phyloP scores from a whole-genome alignment of 2,329 filamentous ascomycete species.

The Huntiella decipiens region DNA sequence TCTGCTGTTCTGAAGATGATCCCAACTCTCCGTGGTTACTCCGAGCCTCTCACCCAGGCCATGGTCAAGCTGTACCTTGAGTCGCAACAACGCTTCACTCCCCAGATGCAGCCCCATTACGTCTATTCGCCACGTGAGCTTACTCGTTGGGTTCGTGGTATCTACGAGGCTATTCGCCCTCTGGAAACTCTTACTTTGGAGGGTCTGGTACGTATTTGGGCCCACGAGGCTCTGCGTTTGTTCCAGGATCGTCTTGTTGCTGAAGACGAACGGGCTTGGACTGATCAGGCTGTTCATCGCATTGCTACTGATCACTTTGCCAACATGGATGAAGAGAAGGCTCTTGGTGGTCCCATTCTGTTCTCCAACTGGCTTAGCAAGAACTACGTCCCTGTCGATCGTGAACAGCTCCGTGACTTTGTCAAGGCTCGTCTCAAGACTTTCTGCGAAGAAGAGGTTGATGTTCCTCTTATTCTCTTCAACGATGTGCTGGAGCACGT shows the following conservation, averaged over 20 bases:
- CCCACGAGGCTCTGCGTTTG: slow-evolving; percentile 83
- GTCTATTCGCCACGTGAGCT: slow-evolving; percentile 98
- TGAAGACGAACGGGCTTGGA: slow-evolving; percentile 91
- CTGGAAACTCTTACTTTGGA: slow-evolving; percentile 76
- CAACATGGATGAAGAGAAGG: slow-evolving; percentile 77
- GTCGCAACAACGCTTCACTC: slow-evolving; percentile 85
- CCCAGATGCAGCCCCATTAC: slow-evolving; percentile 94
- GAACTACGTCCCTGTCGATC: slow-evolving; percentile 92
- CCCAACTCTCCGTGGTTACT: slow-evolving; percentile 81
- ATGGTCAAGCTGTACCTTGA: slow-evolving; percentile 96
- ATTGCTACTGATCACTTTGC: slow-evolving; percentile 89
- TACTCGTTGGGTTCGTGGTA: slow-evolving; percentile 89
- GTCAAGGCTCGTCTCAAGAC: slow-evolving; percentile 93
- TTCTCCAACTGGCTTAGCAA: slow-evolving; percentile 99
- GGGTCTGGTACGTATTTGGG: slow-evolving; percentile 91
- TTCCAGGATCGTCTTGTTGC: slow-evolving; percentile 95
- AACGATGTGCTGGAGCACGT: slow-evolving; percentile 98
- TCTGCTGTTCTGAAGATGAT: slow-evolving; percentile 91
- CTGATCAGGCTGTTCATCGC: slow-evolving; percentile 65
- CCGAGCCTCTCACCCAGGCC: slow-evolving; percentile 80
- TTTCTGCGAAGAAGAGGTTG: slow-evolving; percentile 98
- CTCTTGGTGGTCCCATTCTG: slow-evolving; percentile 78
- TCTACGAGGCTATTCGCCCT: slow-evolving; percentile 91
- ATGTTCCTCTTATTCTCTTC: slow-evolving; percentile 96
- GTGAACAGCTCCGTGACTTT: slow-evolving; percentile 87